phyloP scores from a whole-genome alignment of 495 filamentous ascomycete genomes.

The Aspergillus saccharolyticus region DNA sequence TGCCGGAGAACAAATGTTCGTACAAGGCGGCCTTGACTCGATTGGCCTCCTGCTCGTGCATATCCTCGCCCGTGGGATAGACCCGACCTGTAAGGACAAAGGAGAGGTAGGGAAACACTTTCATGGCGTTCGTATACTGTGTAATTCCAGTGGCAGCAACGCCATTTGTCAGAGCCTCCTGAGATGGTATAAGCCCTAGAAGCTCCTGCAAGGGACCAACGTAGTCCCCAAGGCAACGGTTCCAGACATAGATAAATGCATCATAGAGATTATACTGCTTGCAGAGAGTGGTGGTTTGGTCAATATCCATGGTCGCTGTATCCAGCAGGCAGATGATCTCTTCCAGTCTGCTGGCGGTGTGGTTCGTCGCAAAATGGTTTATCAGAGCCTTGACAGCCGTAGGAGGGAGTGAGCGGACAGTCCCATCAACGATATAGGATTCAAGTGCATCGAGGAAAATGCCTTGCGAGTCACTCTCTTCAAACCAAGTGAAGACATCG shows the following conservation, averaged over 20 bases:
- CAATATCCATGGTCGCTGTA: conserved; percentile 85
- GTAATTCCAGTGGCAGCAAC: conserved; percentile 30
- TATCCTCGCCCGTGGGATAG: conserved; percentile 77
- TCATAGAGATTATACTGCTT: conserved; percentile 89
- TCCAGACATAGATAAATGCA: conserved; percentile 96
- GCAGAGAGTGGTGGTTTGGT: conserved; percentile 86
- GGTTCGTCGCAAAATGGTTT: conserved; percentile 66
- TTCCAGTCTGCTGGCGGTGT: conserved; percentile 72
- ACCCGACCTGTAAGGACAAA: conserved; percentile 86
- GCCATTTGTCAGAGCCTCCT: conserved; percentile 29
- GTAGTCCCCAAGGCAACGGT: conserved; percentile 80
- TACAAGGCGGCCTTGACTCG: conserved; percentile 84
- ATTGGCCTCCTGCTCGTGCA: conserved; percentile 61
- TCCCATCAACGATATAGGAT: conserved; percentile 73
- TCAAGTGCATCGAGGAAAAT: conserved; percentile 86
- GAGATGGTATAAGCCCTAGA: conserved; percentile 57
- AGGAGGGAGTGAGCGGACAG: conserved; percentile 71
- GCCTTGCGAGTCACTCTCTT: conserved; percentile 64
- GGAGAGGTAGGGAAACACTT: conserved; percentile 92
- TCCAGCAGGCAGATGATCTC: conserved; percentile 93
- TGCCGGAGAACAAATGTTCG: conserved; percentile 86
- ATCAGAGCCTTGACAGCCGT: conserved; percentile 82
- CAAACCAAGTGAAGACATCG: conserved; percentile 83
- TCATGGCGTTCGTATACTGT: conserved; percentile 62
- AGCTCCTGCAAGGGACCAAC: conserved; percentile 87